A percentile compares a stretch with the other conserved stretches of the same genome.
These are phyloP conservation scores for Panaeolus papilionaceus DNA, from an alignment of 768 basidiomycete species.

Conservation along the genomic window DNA sequence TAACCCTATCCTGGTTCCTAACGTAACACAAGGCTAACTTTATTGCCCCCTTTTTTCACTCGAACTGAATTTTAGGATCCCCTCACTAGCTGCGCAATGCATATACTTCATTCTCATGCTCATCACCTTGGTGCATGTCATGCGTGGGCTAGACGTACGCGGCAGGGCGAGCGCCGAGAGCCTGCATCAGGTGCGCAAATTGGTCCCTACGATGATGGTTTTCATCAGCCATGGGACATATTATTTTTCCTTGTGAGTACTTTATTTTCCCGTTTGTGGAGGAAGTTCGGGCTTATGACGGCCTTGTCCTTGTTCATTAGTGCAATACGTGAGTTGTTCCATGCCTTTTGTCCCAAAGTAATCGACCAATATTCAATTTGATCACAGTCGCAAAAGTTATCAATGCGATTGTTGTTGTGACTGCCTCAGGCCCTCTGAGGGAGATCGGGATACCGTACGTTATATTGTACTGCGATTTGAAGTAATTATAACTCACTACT, in stretches of 20 bases:
- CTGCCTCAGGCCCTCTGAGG: constrained; percentile 23
- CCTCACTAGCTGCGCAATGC: constrained; percentile 24
- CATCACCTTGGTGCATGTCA: constrained; percentile 25
- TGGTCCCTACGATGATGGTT: constrained; percentile 31
- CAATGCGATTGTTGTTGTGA: constrained; percentile 24
- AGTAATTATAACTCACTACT: not conserved
- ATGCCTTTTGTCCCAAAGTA: not conserved
- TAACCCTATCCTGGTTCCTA: not conserved
- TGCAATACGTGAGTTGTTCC: not conserved
- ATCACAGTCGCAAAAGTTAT: constrained; percentile 24
- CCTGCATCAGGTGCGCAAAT: constrained; percentile 24
- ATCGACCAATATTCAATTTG: not conserved
- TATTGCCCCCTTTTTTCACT: not conserved
- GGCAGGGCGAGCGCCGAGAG: constrained; percentile 8
- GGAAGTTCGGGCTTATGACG: constrained; percentile 12
- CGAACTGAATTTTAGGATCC: constrained; percentile 22
- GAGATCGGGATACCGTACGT: constrained; percentile 26
- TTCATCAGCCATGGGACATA: constrained; percentile 28
- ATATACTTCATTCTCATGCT: constrained; percentile 29
- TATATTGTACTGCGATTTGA: not conserved
- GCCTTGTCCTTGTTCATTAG: not conserved
- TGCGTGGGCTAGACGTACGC: constrained; percentile 22
- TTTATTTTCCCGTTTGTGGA: not conserved
- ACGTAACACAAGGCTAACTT: not conserved
- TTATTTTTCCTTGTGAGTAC: constrained; percentile 28